phyloP scores from a whole-genome alignment of 2,329 filamentous ascomycete genomes.

The Chrysosphaeria jannelii region DNA sequence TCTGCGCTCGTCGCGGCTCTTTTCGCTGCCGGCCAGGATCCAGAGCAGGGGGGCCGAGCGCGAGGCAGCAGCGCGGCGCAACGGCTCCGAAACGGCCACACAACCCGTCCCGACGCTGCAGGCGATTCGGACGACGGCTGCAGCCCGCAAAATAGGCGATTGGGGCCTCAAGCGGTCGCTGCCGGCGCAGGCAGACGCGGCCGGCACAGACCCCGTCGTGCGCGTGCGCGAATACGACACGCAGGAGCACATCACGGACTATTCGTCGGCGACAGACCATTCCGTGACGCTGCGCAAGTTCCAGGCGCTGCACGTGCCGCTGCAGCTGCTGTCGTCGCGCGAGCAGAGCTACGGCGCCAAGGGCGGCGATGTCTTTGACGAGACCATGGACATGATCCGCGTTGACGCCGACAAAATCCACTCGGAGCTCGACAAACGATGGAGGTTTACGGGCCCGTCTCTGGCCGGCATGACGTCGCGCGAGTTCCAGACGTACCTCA shows the following conservation, averaged over 20 bases:
- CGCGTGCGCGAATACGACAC: slow-evolving; percentile 57
- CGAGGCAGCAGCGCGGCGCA: slow-evolving; percentile 15
- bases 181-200: slow-evolving; percentile 43
- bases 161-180: slow-evolving; percentile 80
- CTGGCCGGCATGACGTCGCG: slow-evolving; percentile 29
- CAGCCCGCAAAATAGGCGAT: slow-evolving; percentile 48
- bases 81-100: slow-evolving; percentile 38
- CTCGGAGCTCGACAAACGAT: slow-evolving; percentile 17
- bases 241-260: slow-evolving; percentile 70
- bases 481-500: slow-evolving; percentile 24
- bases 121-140: slow-evolving; percentile 45
- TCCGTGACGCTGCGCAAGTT: slow-evolving; percentile 58
- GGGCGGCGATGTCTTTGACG: slow-evolving; percentile 26
- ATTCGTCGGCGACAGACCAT: slow-evolving; percentile 55
- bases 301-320: slow-evolving; percentile 47
- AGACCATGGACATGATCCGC: slow-evolving; percentile 21
- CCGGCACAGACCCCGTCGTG: slow-evolving; percentile 42
- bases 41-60: slow-evolving; percentile 24
- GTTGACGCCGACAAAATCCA: slow-evolving; percentile 9
- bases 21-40: slow-evolving; percentile 55
- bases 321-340: slow-evolving; percentile 11
- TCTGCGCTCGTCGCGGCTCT: slow-evolving; percentile 65
- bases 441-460: slow-evolving; percentile 39
- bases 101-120: slow-evolving; percentile 53
- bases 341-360: slow-evolving; percentile 5